phyloP scores from a whole-genome alignment of 2,329 filamentous ascomycete genomes.

The Talaromyces verruculosus region DNA sequence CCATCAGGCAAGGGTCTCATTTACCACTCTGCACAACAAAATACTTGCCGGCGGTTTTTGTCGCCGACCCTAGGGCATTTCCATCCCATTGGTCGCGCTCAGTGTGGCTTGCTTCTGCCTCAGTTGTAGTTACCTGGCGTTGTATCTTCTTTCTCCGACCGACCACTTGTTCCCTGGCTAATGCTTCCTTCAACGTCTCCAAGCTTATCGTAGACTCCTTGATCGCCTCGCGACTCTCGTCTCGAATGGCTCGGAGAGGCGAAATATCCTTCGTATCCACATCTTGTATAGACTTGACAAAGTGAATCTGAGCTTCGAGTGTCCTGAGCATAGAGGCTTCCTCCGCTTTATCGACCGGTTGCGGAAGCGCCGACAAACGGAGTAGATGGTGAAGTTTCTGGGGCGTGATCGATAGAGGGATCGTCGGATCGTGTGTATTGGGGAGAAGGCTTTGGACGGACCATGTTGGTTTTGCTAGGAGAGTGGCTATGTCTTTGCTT shows the following conservation, averaged over 20 bases:
- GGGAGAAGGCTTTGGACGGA: conserved; percentile 76
- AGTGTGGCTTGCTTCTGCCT: conserved; percentile 31
- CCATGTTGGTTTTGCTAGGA: conserved; percentile 75
- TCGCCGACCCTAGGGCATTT: conserved; percentile 67
- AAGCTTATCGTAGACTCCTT: conserved; percentile 43
- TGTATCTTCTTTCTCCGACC: conserved; percentile 51
- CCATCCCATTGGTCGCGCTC: conserved; percentile 62
- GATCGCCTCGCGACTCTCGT: conserved; percentile 55
- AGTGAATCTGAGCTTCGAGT: conserved; percentile 79
- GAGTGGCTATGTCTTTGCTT: conserved; percentile 36
- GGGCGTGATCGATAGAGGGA: conserved; percentile 54
- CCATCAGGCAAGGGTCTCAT: conserved; percentile 11
- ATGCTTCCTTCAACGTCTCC: conserved; percentile 37
- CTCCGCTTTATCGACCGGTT: conserved; percentile 61
- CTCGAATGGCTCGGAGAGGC: conserved; percentile 75
- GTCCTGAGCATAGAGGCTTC: conserved; percentile 71
- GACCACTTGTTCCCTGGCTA: conserved; percentile 43
- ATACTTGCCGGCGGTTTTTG: conserved; percentile 66
- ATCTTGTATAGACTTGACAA: conserved; percentile 80
- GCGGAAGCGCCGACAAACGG: conserved; percentile 81
- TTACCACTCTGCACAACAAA: conserved; percentile 66
- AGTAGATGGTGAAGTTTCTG: conserved; percentile 78
- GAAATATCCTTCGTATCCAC: conserved; percentile 72
- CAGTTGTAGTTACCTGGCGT: conserved; percentile 28
- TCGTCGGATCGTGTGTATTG: conserved; percentile 32